Evolutionary conservation across 352 stramenopile species (phyloP), one percentile per base, ranked within the genome.

Genomic region (Globisporangium heterothallicum): DNA sequence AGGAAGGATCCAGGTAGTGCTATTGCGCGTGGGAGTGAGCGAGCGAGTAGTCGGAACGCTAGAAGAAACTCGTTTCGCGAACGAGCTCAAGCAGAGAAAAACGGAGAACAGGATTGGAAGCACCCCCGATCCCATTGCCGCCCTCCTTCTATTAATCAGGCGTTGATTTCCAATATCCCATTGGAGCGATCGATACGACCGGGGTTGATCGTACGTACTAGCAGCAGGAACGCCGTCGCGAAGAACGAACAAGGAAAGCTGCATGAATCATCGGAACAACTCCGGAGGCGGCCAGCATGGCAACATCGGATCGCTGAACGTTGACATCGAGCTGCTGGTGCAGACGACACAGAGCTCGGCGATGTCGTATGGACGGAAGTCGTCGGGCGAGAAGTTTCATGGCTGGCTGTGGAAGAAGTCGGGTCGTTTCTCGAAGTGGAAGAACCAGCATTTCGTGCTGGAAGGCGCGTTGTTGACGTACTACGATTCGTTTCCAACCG

Each of bases 361-460:
- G 36, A 88, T 86, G 68, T 66, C 78, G 41, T 86, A 78, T 53
- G 74, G 74, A 9, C 76, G 78, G 44, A 82, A 85, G 56, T 72
- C 63, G 36, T 56, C 61, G 40, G 66, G 58, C 48, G 79, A 92
- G 50, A 87, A 88, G 50, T 89, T 89, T 44, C 78, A 90, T 53
- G 82, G 82, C 6, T 90, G 78, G 82, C 72, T 92, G 6, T 92
- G 78, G 78, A 90, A 84, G 60, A 88, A 89, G 51, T 86, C 68
- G 3, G 78, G 82, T 7, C 74, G 78, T 16, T 92, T 92, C 54
- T 72, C 70, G 25, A 87, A 88, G 56, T 92, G 82, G 82, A 79
- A 73, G 36, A 88, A 88, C 61, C 78, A 92, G 73, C 80, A 90
- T 46, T 92, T 92, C 56, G 77, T 92, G 43, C 64, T 92, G 4